Percentiles rank a stretch among this genome's conserved stretches.
These are phyloP conservation scores for Apiotrichum siamense DNA, from an alignment of 1,284 basidiomycete genomes.

Conservation along the genomic window DNA sequence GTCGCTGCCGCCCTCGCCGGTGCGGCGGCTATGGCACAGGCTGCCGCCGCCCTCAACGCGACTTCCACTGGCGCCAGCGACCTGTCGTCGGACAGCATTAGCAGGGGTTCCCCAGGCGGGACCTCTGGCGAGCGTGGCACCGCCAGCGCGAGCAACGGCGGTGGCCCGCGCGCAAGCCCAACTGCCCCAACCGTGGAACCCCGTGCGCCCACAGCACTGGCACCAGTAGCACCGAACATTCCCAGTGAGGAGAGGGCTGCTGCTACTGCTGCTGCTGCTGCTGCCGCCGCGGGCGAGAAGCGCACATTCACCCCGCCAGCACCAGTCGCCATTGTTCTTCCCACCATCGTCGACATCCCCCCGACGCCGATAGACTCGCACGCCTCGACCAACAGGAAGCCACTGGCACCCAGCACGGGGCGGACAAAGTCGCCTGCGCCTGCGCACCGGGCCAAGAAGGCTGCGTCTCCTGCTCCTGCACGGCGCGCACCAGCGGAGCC, in stretches of 20 bases:
- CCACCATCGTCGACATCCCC: background rate
- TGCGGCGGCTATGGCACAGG: background rate
- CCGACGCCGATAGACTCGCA: background rate
- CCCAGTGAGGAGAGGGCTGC: background rate
- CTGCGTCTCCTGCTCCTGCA: background rate
- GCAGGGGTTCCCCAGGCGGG: background rate
- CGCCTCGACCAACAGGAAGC: background rate
- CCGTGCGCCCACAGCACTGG: background rate
- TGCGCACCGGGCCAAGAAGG: background rate
- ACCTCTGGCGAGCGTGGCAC: background rate
- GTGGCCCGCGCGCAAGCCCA: too few relatives aligned
- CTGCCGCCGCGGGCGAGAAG: background rate
- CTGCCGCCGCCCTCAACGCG: background rate
- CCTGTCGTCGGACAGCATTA: background rate
- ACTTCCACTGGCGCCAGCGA: background rate
- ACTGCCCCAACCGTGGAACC: background rate
- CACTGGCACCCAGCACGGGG: background rate
- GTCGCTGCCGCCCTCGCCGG: background rate
- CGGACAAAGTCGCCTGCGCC: background rate
- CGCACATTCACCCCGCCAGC: background rate
- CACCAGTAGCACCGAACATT: constrained; percentile 1
- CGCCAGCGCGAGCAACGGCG: too few relatives aligned
- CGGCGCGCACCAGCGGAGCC: background rate
- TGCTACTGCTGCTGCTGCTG: background rate
- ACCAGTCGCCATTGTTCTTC: background rate